A percentile compares a stretch with the other conserved stretches of the same genome.
These are phyloP conservation scores for Takashimella koratensis DNA, from an alignment of 1,284 basidiomycete species.

Conservation along the genomic window DNA sequence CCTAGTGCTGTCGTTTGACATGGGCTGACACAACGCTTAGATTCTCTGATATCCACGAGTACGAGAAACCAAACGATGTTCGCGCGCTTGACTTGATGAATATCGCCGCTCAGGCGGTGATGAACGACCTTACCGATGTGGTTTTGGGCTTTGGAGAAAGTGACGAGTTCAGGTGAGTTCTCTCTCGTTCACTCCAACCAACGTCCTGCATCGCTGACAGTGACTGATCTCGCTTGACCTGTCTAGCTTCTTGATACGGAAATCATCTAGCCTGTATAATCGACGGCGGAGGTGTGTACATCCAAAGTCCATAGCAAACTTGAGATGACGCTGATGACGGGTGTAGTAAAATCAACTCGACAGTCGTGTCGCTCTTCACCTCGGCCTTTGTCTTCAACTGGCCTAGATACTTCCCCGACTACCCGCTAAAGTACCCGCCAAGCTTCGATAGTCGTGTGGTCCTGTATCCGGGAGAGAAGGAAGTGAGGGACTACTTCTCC, in stretches of 20 bases:
- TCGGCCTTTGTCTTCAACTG: constrained; percentile 87
- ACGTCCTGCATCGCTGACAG: too few species aligned
- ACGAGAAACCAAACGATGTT: constrained; percentile 87
- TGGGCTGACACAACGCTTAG: constrained; percentile 52
- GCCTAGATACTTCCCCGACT: constrained; percentile 68
- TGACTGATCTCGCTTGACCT: too few species aligned
- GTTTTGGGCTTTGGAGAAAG: constrained; percentile 90
- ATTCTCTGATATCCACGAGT: constrained; percentile 77
- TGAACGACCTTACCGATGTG: constrained; percentile 78
- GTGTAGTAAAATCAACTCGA: constrained; percentile 79
- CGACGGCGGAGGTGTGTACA: constrained; percentile 61
- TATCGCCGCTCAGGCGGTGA: constrained; percentile 72
- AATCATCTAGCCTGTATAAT: constrained; percentile 72
- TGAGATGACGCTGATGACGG: too few species aligned
- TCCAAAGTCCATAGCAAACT: constrained; percentile 11
- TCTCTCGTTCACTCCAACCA: too few species aligned
- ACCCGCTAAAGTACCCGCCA: constrained; percentile 70
- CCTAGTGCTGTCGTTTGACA: background rate
- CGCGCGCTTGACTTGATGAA: constrained; percentile 90
- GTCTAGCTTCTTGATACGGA: constrained; percentile 77
- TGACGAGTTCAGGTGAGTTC: constrained; percentile 84
- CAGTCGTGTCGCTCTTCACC: constrained; percentile 87
- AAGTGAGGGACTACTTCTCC: constrained; percentile 86
- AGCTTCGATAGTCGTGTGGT: constrained; percentile 90
- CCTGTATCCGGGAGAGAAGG: constrained; percentile 68